A percentile compares a stretch with the other conserved stretches of the same genome.
These are phyloP conservation scores for Saturnispora silvae DNA, from an alignment of 805 yeast species.

Conservation along the genomic window DNA sequence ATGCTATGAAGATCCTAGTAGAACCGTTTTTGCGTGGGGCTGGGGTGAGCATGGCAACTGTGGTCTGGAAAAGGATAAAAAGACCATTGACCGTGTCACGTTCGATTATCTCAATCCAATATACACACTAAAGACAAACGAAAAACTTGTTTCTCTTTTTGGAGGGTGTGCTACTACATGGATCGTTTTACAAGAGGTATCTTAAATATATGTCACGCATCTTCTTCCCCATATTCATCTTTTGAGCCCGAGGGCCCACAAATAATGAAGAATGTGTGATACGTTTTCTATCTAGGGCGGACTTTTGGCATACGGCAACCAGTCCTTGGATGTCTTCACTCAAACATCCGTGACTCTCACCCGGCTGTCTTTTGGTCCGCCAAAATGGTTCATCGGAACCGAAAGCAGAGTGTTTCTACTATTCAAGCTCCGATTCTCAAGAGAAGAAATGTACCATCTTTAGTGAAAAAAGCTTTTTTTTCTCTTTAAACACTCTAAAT, in stretches of 20 bases:
- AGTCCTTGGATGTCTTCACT: neutral
- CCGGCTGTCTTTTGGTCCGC: constrained; percentile 6
- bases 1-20: constrained; percentile 19
- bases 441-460: neutral
- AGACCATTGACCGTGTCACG: constrained; percentile 23
- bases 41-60: constrained; percentile 99
- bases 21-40: constrained; percentile 69
- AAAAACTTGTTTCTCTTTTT: constrained; percentile 26
- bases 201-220: constrained; percentile 46
- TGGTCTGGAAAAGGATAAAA: constrained; percentile 31
- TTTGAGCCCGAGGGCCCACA: constrained; percentile 27
- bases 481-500: neutral
- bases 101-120: constrained; percentile 29
- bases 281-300: constrained; percentile 51
- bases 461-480: neutral
- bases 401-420: neutral
- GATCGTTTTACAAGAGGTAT: constrained; percentile 23
- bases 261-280: constrained; percentile 79
- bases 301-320: constrained; percentile 31
- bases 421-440: neutral
- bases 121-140: constrained; percentile 14
- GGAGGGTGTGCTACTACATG: constrained; percentile 68
- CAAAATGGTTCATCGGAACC: neutral
- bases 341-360: constrained; percentile 1
- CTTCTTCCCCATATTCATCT: constrained; percentile 77